Evolutionary conservation across 1,284 basidiomycete genomes (phyloP).

Genomic region (Ustilago cynodontis): DNA sequence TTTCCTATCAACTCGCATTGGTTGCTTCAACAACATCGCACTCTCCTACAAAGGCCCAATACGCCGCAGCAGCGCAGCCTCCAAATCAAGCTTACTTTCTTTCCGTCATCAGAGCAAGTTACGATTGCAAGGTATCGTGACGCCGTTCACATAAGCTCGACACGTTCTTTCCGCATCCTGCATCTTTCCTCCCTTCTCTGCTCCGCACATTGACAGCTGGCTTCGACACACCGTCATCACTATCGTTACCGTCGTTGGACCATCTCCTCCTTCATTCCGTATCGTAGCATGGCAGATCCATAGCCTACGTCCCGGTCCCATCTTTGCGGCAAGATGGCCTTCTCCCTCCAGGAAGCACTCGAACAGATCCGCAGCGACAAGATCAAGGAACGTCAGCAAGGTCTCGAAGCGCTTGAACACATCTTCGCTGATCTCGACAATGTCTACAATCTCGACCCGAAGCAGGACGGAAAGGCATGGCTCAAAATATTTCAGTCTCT

Average conservation of each 20-base stretch:
- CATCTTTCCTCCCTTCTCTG: not conserved
- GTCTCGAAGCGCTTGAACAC: conserved; percentile 75
- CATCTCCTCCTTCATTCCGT: not conserved
- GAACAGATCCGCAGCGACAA: conserved; percentile 72
- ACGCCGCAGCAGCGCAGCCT: not conserved
- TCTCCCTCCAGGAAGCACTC: conserved; percentile 50
- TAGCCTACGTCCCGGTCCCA: not conserved
- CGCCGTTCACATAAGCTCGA: not conserved
- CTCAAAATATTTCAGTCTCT: conserved; percentile 79
- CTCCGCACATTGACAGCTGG: not conserved
- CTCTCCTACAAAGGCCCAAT: not conserved
- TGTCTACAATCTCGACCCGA: conserved; percentile 74
- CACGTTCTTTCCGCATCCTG: not conserved
- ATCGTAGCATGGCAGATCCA: conserved; percentile 9
- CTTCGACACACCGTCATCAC: not conserved
- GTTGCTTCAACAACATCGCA: not conserved
- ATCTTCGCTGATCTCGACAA: conserved; percentile 76
- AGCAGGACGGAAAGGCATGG: conserved; percentile 75
- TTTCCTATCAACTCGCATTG: not conserved
- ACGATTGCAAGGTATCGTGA: not conserved
- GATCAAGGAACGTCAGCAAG: conserved; percentile 80
- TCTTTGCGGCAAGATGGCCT: conserved; percentile 32
- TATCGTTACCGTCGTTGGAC: not conserved
- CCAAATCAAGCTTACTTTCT: not conserved
- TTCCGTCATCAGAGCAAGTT: not conserved